phyloP scores from a whole-genome alignment of 306 rosid species.

The Sesbania bispinosa region DNA sequence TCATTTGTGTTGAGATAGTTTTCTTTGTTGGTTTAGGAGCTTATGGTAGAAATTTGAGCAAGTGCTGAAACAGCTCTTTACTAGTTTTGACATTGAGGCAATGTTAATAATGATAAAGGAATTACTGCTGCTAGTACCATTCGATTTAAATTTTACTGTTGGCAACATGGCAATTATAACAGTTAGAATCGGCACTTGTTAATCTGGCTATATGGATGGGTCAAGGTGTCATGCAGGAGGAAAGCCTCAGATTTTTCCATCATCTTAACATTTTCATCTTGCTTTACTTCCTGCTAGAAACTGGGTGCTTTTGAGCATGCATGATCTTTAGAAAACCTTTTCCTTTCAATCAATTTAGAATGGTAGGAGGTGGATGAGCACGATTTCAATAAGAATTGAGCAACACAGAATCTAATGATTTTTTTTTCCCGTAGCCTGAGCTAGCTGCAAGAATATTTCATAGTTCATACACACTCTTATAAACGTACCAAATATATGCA shows the following conservation, averaged over 20 bases:
- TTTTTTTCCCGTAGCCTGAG: not conserved
- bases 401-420: not conserved
- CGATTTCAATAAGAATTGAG: not conserved
- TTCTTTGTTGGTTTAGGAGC: constrained; percentile 14
- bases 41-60: constrained; percentile 5
- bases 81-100: constrained; percentile 8
- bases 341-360: not conserved
- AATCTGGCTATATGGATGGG: not conserved
- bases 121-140: not conserved
- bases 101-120: constrained; percentile 8
- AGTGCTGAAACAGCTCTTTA: not conserved
- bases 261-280: not conserved
- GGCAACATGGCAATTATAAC: not conserved
- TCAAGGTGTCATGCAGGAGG: constrained; percentile 1
- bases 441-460: constrained; percentile 6
- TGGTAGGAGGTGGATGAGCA: constrained; percentile 17
- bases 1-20: not conserved
- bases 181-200: not conserved
- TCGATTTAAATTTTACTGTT: constrained; percentile 12
- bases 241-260: not conserved
- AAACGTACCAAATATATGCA: constrained; percentile 10
- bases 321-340: constrained; percentile 1
- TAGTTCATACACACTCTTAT: not conserved
- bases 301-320: not conserved
- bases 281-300: constrained; percentile 15